These are phyloP conservation scores for Colletotrichum godetiae DNA, from an alignment of 2,329 filamentous ascomycete genomes.

Conservation along the genomic window DNA sequence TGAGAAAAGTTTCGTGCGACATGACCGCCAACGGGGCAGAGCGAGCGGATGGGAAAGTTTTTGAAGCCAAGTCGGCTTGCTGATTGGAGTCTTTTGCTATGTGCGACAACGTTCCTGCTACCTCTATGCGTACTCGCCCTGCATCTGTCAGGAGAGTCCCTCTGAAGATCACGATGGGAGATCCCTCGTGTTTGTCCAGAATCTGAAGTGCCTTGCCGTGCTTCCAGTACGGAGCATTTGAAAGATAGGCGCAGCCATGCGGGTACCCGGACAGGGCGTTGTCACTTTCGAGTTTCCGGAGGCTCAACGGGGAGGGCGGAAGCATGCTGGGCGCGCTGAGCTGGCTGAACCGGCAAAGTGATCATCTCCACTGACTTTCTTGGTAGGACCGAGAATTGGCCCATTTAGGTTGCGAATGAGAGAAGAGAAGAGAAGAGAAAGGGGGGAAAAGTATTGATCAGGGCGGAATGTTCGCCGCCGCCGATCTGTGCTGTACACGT, in stretches of 20 bases:
- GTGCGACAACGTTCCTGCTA: background rate
- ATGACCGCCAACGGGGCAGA: background rate
- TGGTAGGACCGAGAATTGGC: background rate
- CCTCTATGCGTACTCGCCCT: background rate
- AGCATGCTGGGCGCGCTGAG: background rate
- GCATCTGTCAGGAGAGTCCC: background rate
- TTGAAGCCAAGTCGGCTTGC: background rate
- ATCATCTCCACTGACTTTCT: background rate
- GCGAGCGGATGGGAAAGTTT: background rate
- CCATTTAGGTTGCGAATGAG: background rate
- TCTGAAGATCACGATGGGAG: background rate
- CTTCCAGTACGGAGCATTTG: too few species aligned
- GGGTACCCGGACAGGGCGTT: constrained; percentile 4
- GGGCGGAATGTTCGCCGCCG: background rate
- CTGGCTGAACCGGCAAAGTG: background rate
- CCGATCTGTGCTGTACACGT: background rate
- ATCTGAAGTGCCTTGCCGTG: background rate
- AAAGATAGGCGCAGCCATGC: constrained; percentile 8
- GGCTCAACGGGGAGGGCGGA: background rate
- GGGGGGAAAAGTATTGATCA: background rate
- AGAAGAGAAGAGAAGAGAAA: background rate
- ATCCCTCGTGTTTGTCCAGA: background rate
- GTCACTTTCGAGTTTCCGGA: background rate
- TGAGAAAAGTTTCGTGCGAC: background rate
- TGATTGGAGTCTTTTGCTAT: background rate